Percentiles rank a stretch among this genome's conserved stretches.
phyloP scores from a whole-genome alignment of 2,329 filamentous ascomycete species.

The Fusarium incarnatum region DNA sequence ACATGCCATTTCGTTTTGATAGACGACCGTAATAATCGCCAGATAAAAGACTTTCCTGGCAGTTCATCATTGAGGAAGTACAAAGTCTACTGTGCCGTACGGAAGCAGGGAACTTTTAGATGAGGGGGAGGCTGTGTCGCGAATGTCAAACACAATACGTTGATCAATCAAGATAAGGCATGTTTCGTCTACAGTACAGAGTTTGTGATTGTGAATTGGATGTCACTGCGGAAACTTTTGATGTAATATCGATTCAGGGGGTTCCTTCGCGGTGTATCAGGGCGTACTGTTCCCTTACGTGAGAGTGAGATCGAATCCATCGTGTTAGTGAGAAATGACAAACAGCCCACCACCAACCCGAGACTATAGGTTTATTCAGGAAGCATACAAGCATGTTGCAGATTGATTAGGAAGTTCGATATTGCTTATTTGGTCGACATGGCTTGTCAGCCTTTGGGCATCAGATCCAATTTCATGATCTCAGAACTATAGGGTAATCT shows the following conservation, averaged over 20 bases:
- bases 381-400: not conserved
- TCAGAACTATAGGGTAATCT: not conserved
- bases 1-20: not conserved
- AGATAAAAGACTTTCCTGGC: not conserved
- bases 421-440: not conserved
- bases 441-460: not conserved
- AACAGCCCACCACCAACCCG: not conserved
- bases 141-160: not conserved
- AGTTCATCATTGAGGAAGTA: slow-evolving; percentile 14
- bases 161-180: not conserved
- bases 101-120: slow-evolving; percentile 18
- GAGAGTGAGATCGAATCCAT: not conserved
- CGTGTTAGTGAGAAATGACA: not conserved
- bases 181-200: not conserved
- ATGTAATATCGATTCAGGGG: not conserved
- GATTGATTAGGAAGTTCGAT: not conserved
- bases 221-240: not conserved
- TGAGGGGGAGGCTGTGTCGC: slow-evolving; percentile 19
- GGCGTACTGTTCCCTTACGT: not conserved
- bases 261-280: not conserved
- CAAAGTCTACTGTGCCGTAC: slow-evolving; percentile 22
- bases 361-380: not conserved
- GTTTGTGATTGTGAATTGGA: slow-evolving; percentile 12
- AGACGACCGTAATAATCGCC: not conserved
- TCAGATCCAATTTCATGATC: not conserved